phyloP scores from a whole-genome alignment of 345 rosid genomes.

The Kernera saxatilis region DNA sequence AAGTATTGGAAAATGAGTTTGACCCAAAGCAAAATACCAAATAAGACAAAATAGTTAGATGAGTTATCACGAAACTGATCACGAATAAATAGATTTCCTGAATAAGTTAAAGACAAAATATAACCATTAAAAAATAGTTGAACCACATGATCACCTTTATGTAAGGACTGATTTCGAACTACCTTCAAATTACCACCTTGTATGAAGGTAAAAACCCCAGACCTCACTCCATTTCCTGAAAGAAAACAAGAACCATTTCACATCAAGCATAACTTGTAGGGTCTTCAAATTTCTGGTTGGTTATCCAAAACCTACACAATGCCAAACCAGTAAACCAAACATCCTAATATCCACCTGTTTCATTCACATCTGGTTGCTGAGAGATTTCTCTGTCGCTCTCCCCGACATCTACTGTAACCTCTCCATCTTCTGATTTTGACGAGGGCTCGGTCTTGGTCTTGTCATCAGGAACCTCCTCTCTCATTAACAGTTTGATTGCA shows the following conservation, averaged over 20 bases:
- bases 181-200: slow-evolving; percentile 17
- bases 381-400: slow-evolving; percentile 6
- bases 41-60: not conserved
- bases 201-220: slow-evolving; percentile 13
- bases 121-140: not conserved
- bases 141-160: slow-evolving; percentile 26
- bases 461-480: slow-evolving; percentile 5
- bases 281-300: not conserved
- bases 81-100: not conserved
- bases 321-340: not conserved
- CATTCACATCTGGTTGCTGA: slow-evolving; percentile 5
- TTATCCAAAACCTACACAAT: not conserved
- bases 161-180: slow-evolving; percentile 14
- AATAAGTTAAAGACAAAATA: not conserved
- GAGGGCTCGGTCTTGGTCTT: slow-evolving; percentile 6
- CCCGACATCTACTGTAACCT: not conserved
- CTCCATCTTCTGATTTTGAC: not conserved
- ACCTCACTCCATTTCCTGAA: slow-evolving; percentile 21
- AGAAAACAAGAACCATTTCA: not conserved
- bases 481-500: slow-evolving; percentile 16
- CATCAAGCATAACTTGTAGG: not conserved
- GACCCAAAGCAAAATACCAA: not conserved
- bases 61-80: not conserved
- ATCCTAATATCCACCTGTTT: slow-evolving; percentile 10
- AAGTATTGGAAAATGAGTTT: not conserved